These are phyloP conservation scores for Naegleria gruberi DNA, from an alignment of 208 protist genomes.

Conservation along the genomic window DNA sequence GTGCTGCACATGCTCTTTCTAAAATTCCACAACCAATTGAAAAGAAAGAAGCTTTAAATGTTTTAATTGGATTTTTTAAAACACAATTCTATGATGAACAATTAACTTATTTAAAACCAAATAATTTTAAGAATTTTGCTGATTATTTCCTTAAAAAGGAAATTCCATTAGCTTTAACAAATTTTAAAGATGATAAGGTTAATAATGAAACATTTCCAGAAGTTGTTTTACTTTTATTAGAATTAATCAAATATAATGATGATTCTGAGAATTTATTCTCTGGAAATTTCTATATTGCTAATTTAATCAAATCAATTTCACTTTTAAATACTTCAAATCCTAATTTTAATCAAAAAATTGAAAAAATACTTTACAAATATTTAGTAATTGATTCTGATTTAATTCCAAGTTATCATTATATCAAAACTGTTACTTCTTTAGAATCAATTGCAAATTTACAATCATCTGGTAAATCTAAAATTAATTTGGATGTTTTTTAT, in stretches of 20 bases:
- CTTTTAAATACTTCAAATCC: background rate
- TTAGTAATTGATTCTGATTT: constrained; percentile 6
- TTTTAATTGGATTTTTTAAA: background rate
- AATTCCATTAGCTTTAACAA: background rate
- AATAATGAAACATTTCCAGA: background rate
- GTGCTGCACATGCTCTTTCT: background rate
- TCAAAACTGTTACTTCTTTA: background rate
- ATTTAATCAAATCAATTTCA: background rate
- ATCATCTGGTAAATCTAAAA: background rate
- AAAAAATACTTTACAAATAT: background rate
- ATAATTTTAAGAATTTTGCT: constrained; percentile 6
- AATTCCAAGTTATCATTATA: background rate
- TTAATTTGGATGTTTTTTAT: background rate
- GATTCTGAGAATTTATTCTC: background rate
- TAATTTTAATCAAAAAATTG: background rate
- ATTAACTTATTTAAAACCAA: constrained; percentile 15
- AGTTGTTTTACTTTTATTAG: background rate
- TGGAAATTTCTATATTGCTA: background rate
- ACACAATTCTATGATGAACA: background rate
- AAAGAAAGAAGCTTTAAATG: background rate
- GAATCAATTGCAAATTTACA: background rate
- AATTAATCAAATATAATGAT: constrained; percentile 19
- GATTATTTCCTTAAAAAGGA: constrained; percentile 10
- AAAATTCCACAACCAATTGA: background rate
- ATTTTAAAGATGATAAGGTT: background rate